phyloP scores from a whole-genome alignment of 163 green algal genomes.

The Scenedesmus sp. region DNA sequence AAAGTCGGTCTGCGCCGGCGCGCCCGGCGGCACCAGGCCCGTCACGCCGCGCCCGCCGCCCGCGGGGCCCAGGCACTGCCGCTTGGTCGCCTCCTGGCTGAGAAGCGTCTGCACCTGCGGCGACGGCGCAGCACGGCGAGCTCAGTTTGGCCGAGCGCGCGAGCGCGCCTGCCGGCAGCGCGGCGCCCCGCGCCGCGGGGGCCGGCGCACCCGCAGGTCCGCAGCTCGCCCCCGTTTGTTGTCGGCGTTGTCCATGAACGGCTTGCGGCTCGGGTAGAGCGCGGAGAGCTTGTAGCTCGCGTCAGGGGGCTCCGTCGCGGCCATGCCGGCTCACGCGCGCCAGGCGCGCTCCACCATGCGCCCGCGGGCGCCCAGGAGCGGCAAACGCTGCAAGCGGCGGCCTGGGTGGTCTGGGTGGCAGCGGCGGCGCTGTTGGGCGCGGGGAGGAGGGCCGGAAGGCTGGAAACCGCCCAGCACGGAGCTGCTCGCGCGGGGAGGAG shows the following conservation, averaged over 20 bases:
- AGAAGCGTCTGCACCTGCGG: conserved; percentile 5
- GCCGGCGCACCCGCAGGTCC: conserved; percentile 23
- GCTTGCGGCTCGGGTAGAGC: conserved; percentile 9
- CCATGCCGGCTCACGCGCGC: not conserved
- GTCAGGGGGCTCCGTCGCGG: no score
- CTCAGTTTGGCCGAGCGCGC: no score
- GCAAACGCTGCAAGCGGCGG: not conserved
- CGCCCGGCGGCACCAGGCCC: no score
- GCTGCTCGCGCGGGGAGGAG: no score
- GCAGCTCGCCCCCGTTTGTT: conserved; percentile 13
- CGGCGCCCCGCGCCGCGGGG: no score
- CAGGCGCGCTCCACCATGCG: not conserved
- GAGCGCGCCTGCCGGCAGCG: no score
- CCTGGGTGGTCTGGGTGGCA: not conserved
- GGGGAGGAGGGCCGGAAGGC: no score
- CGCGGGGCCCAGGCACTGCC: conserved; percentile 9
- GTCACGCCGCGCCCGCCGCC: not conserved
- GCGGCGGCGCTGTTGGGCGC: no score
- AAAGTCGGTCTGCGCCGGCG: conserved; percentile 7
- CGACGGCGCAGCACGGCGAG: no score
- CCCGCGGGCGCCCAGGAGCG: not conserved
- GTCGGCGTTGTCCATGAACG: conserved; percentile 45
- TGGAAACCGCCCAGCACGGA: no score
- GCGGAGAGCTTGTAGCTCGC: conserved; percentile 15
- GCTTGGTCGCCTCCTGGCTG: conserved; percentile 16